Conservation (phyloP, 2,329 filamentous ascomycete species). For the Cadophora sp. region DNA sequence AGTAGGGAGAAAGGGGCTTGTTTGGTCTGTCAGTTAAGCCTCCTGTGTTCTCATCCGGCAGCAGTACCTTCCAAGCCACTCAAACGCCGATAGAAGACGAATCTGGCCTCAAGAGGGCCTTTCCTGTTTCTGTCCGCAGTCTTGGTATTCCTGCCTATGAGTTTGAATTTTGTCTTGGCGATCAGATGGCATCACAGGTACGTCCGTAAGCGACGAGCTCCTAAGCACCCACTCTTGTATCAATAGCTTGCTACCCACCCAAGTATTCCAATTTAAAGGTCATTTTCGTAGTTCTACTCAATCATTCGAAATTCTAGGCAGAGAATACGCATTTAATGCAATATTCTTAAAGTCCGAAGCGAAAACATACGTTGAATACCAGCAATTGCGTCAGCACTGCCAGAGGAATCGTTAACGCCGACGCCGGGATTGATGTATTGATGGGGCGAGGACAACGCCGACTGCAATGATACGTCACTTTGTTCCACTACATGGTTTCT, state of each 20-base stretch:
- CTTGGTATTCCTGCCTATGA: background rate
- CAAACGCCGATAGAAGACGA: background rate
- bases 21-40: background rate
- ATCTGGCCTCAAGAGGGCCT: too few relatives aligned
- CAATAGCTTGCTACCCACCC: too few relatives aligned
- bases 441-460: constrained; percentile 1
- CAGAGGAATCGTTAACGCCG: background rate
- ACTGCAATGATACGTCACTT: background rate
- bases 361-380: background rate
- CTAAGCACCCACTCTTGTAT: too few relatives aligned
- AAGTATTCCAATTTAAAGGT: background rate
- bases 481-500: background rate
- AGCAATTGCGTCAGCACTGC: background rate
- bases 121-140: background rate
- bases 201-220: too few relatives aligned
- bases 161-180: too few relatives aligned
- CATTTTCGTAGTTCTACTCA: background rate
- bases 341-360: background rate
- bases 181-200: too few relatives aligned
- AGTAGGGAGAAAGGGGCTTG: background rate
- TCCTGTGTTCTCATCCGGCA: background rate
- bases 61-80: background rate
- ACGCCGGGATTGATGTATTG: background rate
- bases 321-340: background rate
- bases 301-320: background rate